Conservation (phyloP, 1,284 basidiomycete species). For the Rhodotorula sp. region DNA sequence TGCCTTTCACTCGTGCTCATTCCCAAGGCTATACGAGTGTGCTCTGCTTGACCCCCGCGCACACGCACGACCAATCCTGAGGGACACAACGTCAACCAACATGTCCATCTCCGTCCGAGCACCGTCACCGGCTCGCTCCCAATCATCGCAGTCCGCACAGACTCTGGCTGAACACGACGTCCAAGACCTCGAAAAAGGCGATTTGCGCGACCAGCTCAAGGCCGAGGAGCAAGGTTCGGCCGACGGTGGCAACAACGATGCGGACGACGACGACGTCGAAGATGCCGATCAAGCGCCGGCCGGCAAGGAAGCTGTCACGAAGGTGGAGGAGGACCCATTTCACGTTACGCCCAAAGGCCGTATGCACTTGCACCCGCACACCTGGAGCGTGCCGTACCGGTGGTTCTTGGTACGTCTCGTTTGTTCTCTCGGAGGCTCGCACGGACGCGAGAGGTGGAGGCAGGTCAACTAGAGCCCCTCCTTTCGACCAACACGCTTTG, state of each 20-base stretch:
- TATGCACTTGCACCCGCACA: conserved; percentile 56
- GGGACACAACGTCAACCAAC: not conserved
- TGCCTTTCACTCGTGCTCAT: too few relatives aligned
- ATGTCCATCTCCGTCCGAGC: not conserved
- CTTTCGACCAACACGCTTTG: too few relatives aligned
- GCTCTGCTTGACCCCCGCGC: too few relatives aligned
- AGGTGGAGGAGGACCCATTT: conserved; percentile 42
- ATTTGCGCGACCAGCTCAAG: not conserved
- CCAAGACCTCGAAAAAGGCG: conserved; percentile 19
- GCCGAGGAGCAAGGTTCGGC: not conserved
- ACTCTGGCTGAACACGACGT: conserved; percentile 8
- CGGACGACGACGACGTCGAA: not conserved
- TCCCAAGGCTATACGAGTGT: too few relatives aligned
- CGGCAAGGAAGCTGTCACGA: not conserved
- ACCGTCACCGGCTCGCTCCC: not conserved
- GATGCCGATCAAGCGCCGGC: not conserved
- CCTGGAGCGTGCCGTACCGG: conserved; percentile 60
- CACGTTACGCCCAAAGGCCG: conserved; percentile 53
- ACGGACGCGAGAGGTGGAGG: too few relatives aligned
- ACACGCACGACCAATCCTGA: too few relatives aligned
- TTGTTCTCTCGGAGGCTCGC: not conserved
- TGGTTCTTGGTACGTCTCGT: conserved; percentile 58
- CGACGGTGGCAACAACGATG: not conserved
- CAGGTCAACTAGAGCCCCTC: too few relatives aligned
- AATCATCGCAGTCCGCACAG: conserved; percentile 3